Evolutionary conservation across 441 rosid genomes (phyloP).

Genomic region (Adansonia grandidieri): DNA sequence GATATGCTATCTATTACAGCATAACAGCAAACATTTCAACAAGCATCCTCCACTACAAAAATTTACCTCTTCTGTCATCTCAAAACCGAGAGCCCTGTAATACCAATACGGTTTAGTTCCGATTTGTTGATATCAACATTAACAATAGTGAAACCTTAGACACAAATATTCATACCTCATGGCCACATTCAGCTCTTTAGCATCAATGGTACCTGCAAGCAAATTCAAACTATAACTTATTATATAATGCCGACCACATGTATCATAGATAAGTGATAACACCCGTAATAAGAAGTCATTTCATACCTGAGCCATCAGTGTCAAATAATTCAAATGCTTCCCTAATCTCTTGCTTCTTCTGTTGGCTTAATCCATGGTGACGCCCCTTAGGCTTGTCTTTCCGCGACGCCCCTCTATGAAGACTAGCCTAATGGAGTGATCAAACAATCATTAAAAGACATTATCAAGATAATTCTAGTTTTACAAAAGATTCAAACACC

Average conservation of each 20-base stretch:
- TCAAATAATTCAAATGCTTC: conserved; percentile 95
- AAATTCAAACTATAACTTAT: conserved; percentile 21
- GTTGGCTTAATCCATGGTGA: conserved; percentile 64
- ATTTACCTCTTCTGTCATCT: conserved; percentile 84
- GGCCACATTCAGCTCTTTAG: conserved; percentile 94
- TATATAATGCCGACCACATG: conserved; percentile 1
- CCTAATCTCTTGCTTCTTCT: conserved; percentile 80
- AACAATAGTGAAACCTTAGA: background rate
- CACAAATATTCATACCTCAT: conserved; percentile 66
- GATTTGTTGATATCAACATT: background rate
- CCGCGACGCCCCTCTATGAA: conserved; percentile 57
- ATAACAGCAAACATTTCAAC: background rate
- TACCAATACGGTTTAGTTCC: conserved; percentile 28
- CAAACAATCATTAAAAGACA: background rate
- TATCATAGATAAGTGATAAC: background rate
- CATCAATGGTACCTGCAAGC: conserved; percentile 80
- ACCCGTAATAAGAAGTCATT: conserved; percentile 20
- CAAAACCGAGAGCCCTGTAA: conserved; percentile 95
- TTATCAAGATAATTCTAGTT: background rate
- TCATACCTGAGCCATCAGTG: conserved; percentile 90
- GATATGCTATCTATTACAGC: background rate
- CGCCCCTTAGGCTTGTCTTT: conserved; percentile 72
- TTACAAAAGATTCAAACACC: background rate
- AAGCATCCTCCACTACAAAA: background rate
- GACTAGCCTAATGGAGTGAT: conserved; percentile 44